These are phyloP conservation scores for Paecilomyces sp. DNA, from an alignment of 2,329 filamentous ascomycete genomes.

Conservation along the genomic window DNA sequence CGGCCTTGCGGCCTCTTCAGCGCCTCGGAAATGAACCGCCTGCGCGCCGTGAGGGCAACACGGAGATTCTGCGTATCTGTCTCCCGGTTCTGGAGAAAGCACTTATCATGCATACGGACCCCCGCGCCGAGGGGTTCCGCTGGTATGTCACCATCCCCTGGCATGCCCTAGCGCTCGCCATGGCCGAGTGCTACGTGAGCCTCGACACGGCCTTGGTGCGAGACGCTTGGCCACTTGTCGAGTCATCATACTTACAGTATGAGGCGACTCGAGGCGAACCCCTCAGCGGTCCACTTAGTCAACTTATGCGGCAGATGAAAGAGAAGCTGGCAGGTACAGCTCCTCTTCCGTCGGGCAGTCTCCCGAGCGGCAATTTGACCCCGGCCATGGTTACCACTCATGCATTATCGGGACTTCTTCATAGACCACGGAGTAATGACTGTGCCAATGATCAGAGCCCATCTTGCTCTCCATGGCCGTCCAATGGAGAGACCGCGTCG, in stretches of 20 bases:
- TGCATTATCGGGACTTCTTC: too few relatives aligned
- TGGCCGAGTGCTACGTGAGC: conserved; percentile 21
- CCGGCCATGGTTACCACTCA: too few relatives aligned
- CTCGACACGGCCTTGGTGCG: conserved; percentile 11
- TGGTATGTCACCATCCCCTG: conserved; percentile 21
- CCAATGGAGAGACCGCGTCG: too few relatives aligned
- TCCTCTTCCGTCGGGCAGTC: not conserved
- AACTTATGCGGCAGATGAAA: not conserved
- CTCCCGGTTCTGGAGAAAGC: conserved; percentile 15
- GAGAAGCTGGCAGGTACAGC: not conserved
- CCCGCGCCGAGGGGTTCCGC: conserved; percentile 21
- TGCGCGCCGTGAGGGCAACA: not conserved
- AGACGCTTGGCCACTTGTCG: conserved; percentile 19
- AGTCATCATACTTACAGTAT: conserved; percentile 2
- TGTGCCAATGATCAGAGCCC: too few relatives aligned
- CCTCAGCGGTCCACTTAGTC: not conserved
- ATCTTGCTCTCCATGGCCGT: too few relatives aligned
- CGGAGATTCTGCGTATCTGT: not conserved
- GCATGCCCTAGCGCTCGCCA: conserved; percentile 18
- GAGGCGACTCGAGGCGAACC: not conserved
- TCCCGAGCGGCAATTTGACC: too few relatives aligned
- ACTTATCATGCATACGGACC: conserved; percentile 17
- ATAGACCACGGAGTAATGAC: too few relatives aligned
- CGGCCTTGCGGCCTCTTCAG: conserved; percentile 5
- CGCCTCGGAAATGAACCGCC: conserved; percentile 8